A percentile compares a stretch with the other conserved stretches of the same genome.
phyloP scores from a whole-genome alignment of 805 yeast genomes.

The Wickerhamomyces silvicola region DNA sequence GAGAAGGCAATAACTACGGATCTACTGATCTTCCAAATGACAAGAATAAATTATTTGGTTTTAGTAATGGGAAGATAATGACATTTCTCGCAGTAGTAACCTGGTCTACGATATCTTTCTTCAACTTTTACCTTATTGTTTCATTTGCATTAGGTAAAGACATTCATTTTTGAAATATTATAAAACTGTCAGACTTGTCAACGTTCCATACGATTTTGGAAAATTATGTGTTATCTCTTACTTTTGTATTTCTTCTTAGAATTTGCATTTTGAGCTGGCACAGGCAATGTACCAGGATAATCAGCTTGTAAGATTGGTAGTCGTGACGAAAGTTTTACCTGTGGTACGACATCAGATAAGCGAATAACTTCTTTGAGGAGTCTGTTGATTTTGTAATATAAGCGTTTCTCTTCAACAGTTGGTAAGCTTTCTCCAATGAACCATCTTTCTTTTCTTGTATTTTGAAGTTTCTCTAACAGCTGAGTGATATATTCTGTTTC shows the following conservation, averaged over 20 bases:
- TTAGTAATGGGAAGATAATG: conserved; percentile 59
- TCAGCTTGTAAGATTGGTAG: conserved; percentile 70
- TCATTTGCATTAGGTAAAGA: conserved; percentile 45
- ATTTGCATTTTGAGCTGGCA: conserved; percentile 29
- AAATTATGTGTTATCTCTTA: conserved; percentile 11
- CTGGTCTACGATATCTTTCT: conserved; percentile 65
- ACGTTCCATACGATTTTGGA: too few relatives aligned
- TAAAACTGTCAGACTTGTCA: too few relatives aligned
- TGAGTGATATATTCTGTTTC: conserved; percentile 37
- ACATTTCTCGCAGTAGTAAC: conserved; percentile 49
- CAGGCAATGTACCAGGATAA: conserved; percentile 77
- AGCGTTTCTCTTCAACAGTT: conserved; percentile 32
- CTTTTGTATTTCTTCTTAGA: conserved; percentile 18
- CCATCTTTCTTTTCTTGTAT: conserved; percentile 42
- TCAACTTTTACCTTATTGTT: conserved; percentile 63
- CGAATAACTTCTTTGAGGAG: conserved; percentile 38
- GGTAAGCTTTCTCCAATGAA: conserved; percentile 29
- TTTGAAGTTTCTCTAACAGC: conserved; percentile 42
- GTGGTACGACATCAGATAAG: conserved; percentile 29
- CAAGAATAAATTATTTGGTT: conserved; percentile 41
- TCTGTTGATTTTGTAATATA: conserved; percentile 38
- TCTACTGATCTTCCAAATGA: conserved; percentile 8
- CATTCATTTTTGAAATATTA: conserved; percentile 39
- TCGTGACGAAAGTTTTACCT: conserved; percentile 26
- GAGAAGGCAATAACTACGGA: conserved; percentile 24